Conservation (phyloP, 768 basidiomycete species). For the Mycena galericulata region DNA sequence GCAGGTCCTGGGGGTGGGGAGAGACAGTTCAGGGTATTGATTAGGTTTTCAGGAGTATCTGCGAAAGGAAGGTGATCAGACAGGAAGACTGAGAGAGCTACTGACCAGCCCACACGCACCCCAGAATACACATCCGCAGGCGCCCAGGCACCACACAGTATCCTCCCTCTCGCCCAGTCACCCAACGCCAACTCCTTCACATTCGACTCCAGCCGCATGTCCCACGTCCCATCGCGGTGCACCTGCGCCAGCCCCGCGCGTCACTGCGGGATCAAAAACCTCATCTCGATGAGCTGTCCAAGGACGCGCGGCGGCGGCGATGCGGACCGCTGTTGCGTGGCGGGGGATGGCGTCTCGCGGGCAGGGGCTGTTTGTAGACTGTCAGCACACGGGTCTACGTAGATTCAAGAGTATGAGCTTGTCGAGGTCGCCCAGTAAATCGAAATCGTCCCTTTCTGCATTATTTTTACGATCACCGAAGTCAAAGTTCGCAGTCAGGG, state of each 20-base stretch:
- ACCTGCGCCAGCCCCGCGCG: conserved; percentile 70
- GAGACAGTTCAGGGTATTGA: conserved; percentile 65
- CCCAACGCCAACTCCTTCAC: conserved; percentile 69
- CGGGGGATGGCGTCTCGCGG: conserved; percentile 35
- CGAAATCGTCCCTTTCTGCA: conserved; percentile 65
- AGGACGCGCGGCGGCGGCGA: conserved; percentile 87
- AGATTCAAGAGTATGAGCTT: conserved; percentile 57
- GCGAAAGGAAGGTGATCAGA: conserved; percentile 30
- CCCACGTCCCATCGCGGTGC: conserved; percentile 72
- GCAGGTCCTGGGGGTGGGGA: conserved; percentile 39
- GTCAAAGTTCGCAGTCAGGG: conserved; percentile 69
- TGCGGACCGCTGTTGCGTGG: conserved; percentile 39
- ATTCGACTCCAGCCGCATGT: conserved; percentile 64
- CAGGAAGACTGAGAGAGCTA: conserved; percentile 42
- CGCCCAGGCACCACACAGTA: conserved; percentile 83
- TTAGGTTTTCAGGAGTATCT: conserved; percentile 28
- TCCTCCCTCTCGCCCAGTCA: conserved; percentile 78
- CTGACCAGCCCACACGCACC: conserved; percentile 48
- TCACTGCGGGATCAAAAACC: conserved; percentile 85
- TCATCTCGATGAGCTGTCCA: conserved; percentile 96
- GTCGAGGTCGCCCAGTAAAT: conserved; percentile 76
- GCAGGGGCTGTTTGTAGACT: conserved; percentile 8
- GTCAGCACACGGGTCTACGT: neutral
- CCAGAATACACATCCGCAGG: conserved; percentile 79
- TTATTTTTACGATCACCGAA: conserved; percentile 70